These are phyloP conservation scores for Protostelium mycophagum DNA, from an alignment of 78 protist genomes.

Conservation along the genomic window DNA sequence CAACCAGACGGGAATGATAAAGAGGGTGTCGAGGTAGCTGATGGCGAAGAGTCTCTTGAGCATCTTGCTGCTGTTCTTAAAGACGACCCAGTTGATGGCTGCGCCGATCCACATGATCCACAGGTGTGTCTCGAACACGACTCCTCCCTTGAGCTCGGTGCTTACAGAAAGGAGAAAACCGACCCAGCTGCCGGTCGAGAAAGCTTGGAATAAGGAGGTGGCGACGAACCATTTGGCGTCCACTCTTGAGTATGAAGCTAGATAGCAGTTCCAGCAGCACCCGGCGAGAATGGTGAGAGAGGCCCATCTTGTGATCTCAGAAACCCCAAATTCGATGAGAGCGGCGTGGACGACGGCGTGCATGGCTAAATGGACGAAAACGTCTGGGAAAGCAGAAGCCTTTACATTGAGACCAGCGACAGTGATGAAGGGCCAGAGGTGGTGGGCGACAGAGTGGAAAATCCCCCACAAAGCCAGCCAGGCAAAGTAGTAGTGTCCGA, in stretches of 20 bases:
- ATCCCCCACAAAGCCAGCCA: background rate
- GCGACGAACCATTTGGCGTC: background rate
- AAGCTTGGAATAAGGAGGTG: background rate
- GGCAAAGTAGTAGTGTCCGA: background rate
- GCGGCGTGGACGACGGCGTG: background rate
- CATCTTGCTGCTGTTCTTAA: background rate
- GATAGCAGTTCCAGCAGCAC: background rate
- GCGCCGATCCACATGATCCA: background rate
- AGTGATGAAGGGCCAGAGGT: background rate
- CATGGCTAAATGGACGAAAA: background rate
- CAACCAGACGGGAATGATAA: background rate
- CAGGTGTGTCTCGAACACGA: background rate
- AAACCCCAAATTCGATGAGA: background rate
- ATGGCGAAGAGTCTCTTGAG: background rate
- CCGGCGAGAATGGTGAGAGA: background rate
- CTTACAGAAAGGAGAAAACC: background rate
- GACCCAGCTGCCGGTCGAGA: background rate
- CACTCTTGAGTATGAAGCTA: background rate
- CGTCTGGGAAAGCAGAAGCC: background rate
- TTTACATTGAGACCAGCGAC: background rate
- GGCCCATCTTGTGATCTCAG: background rate
- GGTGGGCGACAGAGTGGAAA: background rate
- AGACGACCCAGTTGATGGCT: background rate
- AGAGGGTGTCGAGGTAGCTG: background rate
- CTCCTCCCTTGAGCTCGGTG: background rate